These are phyloP conservation scores for Kuraishia molischiana DNA, from an alignment of 805 yeast genomes.

Conservation along the genomic window DNA sequence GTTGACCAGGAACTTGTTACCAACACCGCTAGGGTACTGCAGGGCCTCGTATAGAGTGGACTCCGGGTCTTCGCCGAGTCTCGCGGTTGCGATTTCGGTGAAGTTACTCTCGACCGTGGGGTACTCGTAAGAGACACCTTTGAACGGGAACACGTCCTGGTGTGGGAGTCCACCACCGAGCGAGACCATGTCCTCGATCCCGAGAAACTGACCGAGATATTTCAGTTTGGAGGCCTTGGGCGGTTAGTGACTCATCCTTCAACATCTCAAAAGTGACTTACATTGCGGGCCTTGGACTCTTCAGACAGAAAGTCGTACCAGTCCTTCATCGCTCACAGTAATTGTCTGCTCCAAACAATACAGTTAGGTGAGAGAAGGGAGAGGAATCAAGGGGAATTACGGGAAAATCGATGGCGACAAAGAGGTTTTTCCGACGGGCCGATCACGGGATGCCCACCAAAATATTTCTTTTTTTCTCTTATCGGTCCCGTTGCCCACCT, in stretches of 20 bases:
- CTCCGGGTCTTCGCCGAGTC: constrained; percentile 9
- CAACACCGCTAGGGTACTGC: constrained; percentile 42
- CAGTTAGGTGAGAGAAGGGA: no score
- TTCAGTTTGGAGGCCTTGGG: background rate
- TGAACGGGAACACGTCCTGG: constrained; percentile 39
- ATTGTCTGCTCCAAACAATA: no score
- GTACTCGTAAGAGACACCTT: constrained; percentile 16
- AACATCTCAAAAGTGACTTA: background rate
- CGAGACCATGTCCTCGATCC: constrained; percentile 26
- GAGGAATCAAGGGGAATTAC: no score
- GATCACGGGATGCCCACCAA: no score
- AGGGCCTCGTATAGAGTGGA: constrained; percentile 32
- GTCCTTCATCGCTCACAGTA: background rate
- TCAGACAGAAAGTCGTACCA: constrained; percentile 1
- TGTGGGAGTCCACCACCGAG: constrained; percentile 53
- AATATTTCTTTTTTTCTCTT: no score
- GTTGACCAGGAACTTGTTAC: constrained; percentile 29
- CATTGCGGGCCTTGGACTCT: background rate
- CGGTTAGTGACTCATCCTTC: background rate
- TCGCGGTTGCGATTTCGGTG: constrained; percentile 27
- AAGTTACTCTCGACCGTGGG: constrained; percentile 34
- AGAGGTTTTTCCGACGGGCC: no score
- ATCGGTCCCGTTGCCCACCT: background rate
- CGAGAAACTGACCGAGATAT: background rate
- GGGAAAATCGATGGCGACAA: no score